Evolutionary conservation across 2,329 filamentous ascomycete genomes (phyloP).

Genomic region (Fusarium chlamydosporum): DNA sequence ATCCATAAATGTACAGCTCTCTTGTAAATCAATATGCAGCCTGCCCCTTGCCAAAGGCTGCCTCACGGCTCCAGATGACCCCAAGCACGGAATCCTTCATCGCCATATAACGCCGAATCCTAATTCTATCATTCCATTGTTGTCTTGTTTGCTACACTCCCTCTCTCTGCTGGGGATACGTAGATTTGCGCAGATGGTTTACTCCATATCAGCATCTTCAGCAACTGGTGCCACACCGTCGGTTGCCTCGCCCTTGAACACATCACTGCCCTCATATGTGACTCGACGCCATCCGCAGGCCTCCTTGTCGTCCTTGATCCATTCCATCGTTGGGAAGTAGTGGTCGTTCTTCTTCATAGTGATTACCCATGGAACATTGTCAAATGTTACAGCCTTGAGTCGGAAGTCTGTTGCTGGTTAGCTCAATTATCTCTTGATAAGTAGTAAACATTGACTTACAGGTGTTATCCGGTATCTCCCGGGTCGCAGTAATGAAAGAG

Average conservation of each 20-base stretch:
- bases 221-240: slow-evolving; percentile 63
- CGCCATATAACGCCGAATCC: slow-evolving; percentile 56
- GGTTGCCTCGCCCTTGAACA: slow-evolving; percentile 67
- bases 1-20: slow-evolving; percentile 25
- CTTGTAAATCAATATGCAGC: slow-evolving; percentile 21
- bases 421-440: slow-evolving; percentile 4
- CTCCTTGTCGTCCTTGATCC: slow-evolving; percentile 73
- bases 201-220: slow-evolving; percentile 63
- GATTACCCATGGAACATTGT: slow-evolving; percentile 98
- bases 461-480: slow-evolving; percentile 93
- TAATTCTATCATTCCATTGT: slow-evolving; percentile 34
- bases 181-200: slow-evolving; percentile 25
- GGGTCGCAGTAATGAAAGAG: slow-evolving; percentile 83
- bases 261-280: slow-evolving; percentile 71
- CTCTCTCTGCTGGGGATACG: slow-evolving; percentile 13
- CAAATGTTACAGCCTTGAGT: slow-evolving; percentile 96
- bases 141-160: slow-evolving; percentile 35
- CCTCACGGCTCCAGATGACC: slow-evolving; percentile 55
- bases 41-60: slow-evolving; percentile 27
- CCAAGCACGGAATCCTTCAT: slow-evolving; percentile 53
- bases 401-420: slow-evolving; percentile 80
- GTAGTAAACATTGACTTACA: slow-evolving; percentile 66
- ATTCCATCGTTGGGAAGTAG: slow-evolving; percentile 83
- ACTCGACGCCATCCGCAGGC: slow-evolving; percentile 74
- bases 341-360: slow-evolving; percentile 99